A percentile compares a stretch with the other conserved stretches of the same genome.
These are phyloP conservation scores for Ceratocystis colombiana DNA, from an alignment of 2,329 filamentous ascomycete species.

Conservation along the genomic window DNA sequence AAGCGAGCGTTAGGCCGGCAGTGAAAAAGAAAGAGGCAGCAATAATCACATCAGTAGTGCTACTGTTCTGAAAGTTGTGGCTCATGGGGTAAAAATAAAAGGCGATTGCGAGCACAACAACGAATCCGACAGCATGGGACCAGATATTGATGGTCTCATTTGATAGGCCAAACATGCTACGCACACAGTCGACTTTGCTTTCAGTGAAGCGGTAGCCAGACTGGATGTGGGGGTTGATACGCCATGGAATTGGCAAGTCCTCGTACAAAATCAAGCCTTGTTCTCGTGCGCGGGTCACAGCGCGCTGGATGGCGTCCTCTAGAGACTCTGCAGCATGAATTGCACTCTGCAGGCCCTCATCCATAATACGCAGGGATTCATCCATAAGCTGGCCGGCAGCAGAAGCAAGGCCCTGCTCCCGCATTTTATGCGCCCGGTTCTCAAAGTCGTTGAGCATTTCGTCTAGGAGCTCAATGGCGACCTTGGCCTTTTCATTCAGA, in stretches of 20 bases:
- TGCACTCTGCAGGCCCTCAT: constrained; percentile 74
- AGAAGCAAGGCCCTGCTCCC: constrained; percentile 61
- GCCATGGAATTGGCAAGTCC: constrained; percentile 83
- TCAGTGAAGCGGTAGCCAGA: constrained; percentile 89
- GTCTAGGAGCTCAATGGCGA: constrained; percentile 79
- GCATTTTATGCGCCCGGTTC: constrained; percentile 65
- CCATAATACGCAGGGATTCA: constrained; percentile 64
- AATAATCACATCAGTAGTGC: constrained; percentile 79
- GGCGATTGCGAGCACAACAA: constrained; percentile 77
- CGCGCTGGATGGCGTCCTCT: constrained; percentile 73
- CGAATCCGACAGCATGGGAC: constrained; percentile 83
- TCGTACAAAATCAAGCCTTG: constrained; percentile 79
- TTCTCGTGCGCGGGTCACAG: constrained; percentile 63
- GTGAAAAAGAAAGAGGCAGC: constrained; percentile 94
- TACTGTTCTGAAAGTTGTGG: constrained; percentile 74
- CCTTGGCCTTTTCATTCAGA: constrained; percentile 80
- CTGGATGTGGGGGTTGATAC: constrained; percentile 86
- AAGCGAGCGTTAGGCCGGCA: constrained; percentile 86
- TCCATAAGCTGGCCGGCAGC: constrained; percentile 65
- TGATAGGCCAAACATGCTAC: constrained; percentile 70
- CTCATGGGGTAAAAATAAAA: constrained; percentile 94
- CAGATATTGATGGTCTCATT: constrained; percentile 98
- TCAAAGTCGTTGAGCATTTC: constrained; percentile 79
- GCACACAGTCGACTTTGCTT: constrained; percentile 78
- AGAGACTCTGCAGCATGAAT: constrained; percentile 69